Base-by-base conservation (phyloP, 139 green algal species). In the Coccomyxa sp. region DNA sequence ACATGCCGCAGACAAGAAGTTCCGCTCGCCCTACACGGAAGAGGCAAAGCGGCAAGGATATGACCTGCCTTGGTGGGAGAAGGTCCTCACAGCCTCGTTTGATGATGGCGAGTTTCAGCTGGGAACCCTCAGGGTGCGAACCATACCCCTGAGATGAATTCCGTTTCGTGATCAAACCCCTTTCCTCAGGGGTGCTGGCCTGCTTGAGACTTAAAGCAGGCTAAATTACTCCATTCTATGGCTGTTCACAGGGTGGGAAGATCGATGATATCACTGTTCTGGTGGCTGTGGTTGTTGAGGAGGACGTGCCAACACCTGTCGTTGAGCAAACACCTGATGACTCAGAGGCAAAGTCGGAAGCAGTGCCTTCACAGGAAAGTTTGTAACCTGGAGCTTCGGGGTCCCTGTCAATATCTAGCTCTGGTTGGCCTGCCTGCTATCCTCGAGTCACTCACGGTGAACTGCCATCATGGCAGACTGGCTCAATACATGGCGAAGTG, bases 21-120 rank as follows among this genome's bases (percentile, higher is more conserved):
- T 91, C 51, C 86, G 92, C 4, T 95, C 90, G 13, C 95, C 95
- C 0, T 98, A 97, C 86, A 92, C 85, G 0, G 57, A 82, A 10
- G 94, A 95, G 78, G 95, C 94, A 13, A 79, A 91, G 76, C 77
- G 84, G 13, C 90, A 94, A 81, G 94, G 93, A 80, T 83, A 94
- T 16, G 93, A 97, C 77, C 85, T 96, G 59, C 88, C 91, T 0
- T 92, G 92, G 86, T 97, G 92, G 92, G 88, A 96, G 86, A 97
- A 97, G 88, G 66, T 97, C 3, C 71, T 85, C 27, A 86, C 80
- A 0, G 84, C 86, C 18, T 81, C 84, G 3, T 86, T 95, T 31
- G 87, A 90, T 77, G 86, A 90, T 58, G 94, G 93, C 77, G 87
- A 88, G 31, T 58, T 94, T 16, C 66, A 93, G 81, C 86, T 96